phyloP scores from a whole-genome alignment of 176 grass and related monocot species.

The Phoenix dactylifera region DNA sequence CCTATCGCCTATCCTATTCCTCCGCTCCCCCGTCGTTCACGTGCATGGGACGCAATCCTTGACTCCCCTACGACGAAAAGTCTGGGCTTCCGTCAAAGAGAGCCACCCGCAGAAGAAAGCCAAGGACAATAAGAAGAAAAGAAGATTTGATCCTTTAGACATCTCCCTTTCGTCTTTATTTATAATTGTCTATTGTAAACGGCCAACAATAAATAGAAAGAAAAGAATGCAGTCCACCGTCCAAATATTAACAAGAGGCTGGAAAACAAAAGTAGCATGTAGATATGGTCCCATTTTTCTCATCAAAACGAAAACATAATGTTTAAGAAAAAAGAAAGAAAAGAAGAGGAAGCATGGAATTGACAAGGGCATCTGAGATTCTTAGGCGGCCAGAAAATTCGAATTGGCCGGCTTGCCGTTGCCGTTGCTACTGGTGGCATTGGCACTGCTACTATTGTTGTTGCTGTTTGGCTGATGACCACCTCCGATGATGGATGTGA shows the following conservation, averaged over 20 bases:
- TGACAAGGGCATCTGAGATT: constrained; percentile 2
- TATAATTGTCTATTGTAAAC: no score
- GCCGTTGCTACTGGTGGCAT: constrained; percentile 21
- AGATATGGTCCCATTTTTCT: constrained; percentile 13
- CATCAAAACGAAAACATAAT: constrained; percentile 13
- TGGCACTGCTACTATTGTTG: no score
- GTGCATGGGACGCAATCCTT: constrained; percentile 13
- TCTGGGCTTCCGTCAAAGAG: constrained; percentile 1
- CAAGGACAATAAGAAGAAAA: no score
- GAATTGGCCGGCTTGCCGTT: background rate
- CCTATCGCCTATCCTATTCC: no score
- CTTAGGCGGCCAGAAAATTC: background rate
- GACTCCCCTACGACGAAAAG: background rate
- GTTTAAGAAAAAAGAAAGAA: background rate
- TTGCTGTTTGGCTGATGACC: constrained; percentile 20
- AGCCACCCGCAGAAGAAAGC: background rate
- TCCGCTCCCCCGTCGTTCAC: background rate
- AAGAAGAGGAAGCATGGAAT: background rate
- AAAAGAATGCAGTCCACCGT: no score
- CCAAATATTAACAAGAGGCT: no score
- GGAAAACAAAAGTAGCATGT: no score
- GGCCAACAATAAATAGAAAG: no score
- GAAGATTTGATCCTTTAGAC: no score
- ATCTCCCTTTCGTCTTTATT: no score
- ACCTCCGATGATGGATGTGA: constrained; percentile 74